These are phyloP conservation scores for Sphaerosporella brunnea DNA, from an alignment of 495 filamentous ascomycete species.

Conservation along the genomic window DNA sequence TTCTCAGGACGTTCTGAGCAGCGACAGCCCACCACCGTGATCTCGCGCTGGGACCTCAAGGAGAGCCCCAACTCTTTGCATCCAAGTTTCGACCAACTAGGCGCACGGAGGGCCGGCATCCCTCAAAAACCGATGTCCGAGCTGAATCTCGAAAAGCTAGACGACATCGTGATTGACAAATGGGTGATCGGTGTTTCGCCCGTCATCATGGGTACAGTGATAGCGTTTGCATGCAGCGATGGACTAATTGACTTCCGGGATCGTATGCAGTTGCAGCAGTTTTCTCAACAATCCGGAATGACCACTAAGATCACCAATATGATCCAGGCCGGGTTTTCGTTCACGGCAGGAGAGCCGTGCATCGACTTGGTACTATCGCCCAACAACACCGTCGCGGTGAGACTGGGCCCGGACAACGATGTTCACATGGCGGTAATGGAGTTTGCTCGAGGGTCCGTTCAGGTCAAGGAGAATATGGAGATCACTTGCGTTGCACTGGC, in stretches of 20 bases:
- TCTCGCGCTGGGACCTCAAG: conserved; percentile 21
- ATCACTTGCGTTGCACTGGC: conserved; percentile 22
- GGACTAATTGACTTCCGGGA: conserved; percentile 24
- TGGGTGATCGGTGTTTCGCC: conserved; percentile 18
- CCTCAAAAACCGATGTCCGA: conserved; percentile 7
- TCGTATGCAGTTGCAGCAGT: conserved; percentile 5
- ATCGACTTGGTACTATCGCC: conserved; percentile 23
- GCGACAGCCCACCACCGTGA: conserved; percentile 15
- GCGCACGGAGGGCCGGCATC: conserved; percentile 18
- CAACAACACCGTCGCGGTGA: conserved; percentile 23
- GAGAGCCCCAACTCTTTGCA: conserved; percentile 18
- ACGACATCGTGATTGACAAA: conserved; percentile 23
- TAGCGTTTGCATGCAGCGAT: conserved; percentile 22
- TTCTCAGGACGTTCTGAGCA: conserved; percentile 17
- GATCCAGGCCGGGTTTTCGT: conserved; percentile 23
- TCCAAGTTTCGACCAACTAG: conserved; percentile 24
- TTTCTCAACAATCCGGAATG: not conserved
- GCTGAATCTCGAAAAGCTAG: conserved; percentile 18
- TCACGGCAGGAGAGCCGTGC: conserved; percentile 16
- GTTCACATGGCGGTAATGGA: conserved; percentile 20
- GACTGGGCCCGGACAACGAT: conserved; percentile 15
- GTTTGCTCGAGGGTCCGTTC: conserved; percentile 11
- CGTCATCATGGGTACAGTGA: conserved; percentile 19
- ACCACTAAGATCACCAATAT: conserved; percentile 16
- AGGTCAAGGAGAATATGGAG: conserved; percentile 16